These are phyloP conservation scores for Daldinia sp. DNA, from an alignment of 2,329 filamentous ascomycete species.

Conservation along the genomic window DNA sequence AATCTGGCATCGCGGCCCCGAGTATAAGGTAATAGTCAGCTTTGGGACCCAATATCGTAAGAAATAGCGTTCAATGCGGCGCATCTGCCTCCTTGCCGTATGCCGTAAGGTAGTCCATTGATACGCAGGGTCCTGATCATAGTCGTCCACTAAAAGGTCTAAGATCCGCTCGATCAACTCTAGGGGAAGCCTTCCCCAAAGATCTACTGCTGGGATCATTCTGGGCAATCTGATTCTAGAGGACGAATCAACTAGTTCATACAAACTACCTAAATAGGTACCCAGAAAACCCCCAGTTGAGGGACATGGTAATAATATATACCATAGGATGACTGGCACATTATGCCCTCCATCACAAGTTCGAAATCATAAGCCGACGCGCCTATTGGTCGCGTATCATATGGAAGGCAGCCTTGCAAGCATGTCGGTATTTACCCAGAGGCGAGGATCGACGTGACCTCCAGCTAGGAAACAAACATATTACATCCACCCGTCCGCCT, in stretches of 20 bases:
- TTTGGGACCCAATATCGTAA: conserved; percentile 29
- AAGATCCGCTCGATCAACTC: conserved; percentile 35
- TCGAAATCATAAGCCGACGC: background rate
- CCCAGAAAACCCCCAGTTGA: background rate
- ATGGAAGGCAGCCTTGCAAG: conserved; percentile 1
- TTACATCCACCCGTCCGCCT: conserved; percentile 17
- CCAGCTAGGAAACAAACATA: conserved; percentile 17
- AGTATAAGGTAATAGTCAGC: conserved; percentile 33
- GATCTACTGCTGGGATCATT: conserved; percentile 20
- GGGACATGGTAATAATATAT: conserved; percentile 25
- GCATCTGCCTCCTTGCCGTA: conserved; percentile 25
- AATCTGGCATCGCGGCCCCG: conserved; percentile 31
- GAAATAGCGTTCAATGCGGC: conserved; percentile 31
- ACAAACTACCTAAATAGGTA: conserved; percentile 13
- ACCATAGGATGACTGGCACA: background rate
- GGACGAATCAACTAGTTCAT: conserved; percentile 7
- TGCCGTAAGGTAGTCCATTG: conserved; percentile 36
- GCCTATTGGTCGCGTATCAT: conserved; percentile 19
- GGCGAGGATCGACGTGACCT: conserved; percentile 20
- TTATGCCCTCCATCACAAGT: conserved; percentile 8
- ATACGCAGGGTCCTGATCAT: conserved; percentile 31
- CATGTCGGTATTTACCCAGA: conserved; percentile 30
- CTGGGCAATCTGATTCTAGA: conserved; percentile 7
- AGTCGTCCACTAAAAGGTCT: conserved; percentile 27
- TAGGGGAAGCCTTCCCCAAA: conserved; percentile 29